phyloP scores from a whole-genome alignment of 2,329 filamentous ascomycete species.

The Gyromitra esculenta region DNA sequence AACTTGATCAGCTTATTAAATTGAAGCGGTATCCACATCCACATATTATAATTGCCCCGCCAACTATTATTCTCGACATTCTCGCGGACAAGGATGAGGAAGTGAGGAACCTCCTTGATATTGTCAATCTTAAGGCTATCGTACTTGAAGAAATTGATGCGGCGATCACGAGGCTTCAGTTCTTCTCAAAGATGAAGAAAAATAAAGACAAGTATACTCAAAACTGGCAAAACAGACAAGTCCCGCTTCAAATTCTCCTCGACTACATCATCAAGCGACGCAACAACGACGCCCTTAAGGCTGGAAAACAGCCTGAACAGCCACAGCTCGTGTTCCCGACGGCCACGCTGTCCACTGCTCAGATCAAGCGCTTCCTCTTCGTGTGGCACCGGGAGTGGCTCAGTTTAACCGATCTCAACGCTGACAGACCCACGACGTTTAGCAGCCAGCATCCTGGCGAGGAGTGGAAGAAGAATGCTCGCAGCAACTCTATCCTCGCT shows the following conservation, averaged over 20 bases:
- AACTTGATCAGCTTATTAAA: conserved; percentile 47
- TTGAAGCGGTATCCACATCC: conserved; percentile 54
- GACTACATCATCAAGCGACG: conserved; percentile 50
- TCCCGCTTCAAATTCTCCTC: conserved; percentile 45
- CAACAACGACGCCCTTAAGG: conserved; percentile 15
- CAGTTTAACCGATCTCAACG: conserved; percentile 9
- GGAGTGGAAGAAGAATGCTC: conserved; percentile 33
- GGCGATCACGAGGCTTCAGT: conserved; percentile 42
- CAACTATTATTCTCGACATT: conserved; percentile 56
- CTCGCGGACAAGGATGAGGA: conserved; percentile 49
- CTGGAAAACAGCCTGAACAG: conserved; percentile 15
- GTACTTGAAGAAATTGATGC: conserved; percentile 56
- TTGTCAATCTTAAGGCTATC: conserved; percentile 54
- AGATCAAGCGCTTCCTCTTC: conserved; percentile 42
- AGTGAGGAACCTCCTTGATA: conserved; percentile 53
- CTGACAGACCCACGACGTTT: conserved; percentile 10
- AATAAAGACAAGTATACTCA: neutral
- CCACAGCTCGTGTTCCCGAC: conserved; percentile 52
- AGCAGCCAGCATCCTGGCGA: conserved; percentile 3
- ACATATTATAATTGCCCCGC: conserved; percentile 57
- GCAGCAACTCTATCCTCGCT: conserved; percentile 38
- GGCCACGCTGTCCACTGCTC: conserved; percentile 33
- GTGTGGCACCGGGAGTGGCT: conserved; percentile 46
- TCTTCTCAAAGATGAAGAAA: conserved; percentile 38
- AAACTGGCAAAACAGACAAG: conserved; percentile 17